Percentiles rank a stretch among this genome's conserved stretches.
Evolutionary conservation across 2,329 filamentous ascomycete genomes (phyloP).

Genomic region (Seiridium unicorne): DNA sequence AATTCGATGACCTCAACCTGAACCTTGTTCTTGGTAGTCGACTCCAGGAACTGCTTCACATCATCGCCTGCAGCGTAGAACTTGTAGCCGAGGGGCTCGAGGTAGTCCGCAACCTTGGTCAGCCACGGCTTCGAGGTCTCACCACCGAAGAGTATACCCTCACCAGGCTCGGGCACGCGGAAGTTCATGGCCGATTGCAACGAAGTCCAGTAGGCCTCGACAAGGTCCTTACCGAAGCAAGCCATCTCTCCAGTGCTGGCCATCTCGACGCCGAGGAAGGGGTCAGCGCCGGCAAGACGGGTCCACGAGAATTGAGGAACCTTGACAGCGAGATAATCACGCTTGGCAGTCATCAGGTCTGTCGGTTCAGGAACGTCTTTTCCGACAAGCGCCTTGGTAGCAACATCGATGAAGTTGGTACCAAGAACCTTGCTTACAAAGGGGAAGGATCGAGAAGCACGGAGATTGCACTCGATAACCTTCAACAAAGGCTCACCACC

Average conservation of each 20-base stretch:
- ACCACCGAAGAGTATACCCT: constrained; percentile 93
- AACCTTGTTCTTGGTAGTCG: constrained; percentile 62
- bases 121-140: constrained; percentile 72
- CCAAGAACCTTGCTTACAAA: constrained; percentile 97
- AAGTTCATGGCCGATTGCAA: constrained; percentile 99
- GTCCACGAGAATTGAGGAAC: constrained; percentile 99
- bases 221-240: constrained; percentile 93
- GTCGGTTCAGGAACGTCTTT: constrained; percentile 79
- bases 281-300: constrained; percentile 92
- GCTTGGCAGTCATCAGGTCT: constrained; percentile 86
- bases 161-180: constrained; percentile 89
- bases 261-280: constrained; percentile 98
- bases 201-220: constrained; percentile 97
- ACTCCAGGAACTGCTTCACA: constrained; percentile 83
- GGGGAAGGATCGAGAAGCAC: constrained; percentile 95
- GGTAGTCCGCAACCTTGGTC: constrained; percentile 78
- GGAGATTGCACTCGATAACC: constrained; percentile 98
- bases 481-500: constrained; percentile 77
- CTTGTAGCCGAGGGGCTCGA: constrained; percentile 90
- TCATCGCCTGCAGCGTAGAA: constrained; percentile 80
- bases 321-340: constrained; percentile 94
- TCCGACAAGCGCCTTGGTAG: constrained; percentile 87
- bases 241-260: constrained; percentile 95
- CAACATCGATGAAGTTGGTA: constrained; percentile 94
- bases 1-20: constrained; percentile 91